A percentile compares a stretch with the other conserved stretches of the same genome.
Evolutionary conservation across 2,329 filamentous ascomycete genomes (phyloP).

Genomic region (Ploettnerulaceae sp.): DNA sequence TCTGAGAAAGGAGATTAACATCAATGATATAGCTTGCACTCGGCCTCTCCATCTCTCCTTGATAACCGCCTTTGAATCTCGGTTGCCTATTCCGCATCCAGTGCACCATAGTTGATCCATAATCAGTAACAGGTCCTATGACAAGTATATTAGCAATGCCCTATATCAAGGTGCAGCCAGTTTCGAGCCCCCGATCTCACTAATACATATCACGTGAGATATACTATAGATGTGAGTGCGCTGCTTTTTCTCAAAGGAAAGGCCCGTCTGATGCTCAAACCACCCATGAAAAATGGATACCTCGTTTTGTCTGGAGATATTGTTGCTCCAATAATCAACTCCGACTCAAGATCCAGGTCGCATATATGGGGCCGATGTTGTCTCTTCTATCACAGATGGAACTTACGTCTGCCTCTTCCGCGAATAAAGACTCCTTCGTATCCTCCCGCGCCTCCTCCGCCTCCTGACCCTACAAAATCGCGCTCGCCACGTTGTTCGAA

Average conservation of each 20-base stretch:
- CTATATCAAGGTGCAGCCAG: not conserved
- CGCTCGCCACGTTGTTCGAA: constrained; percentile 33
- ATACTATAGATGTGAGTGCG: too few species aligned
- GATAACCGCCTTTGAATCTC: constrained; percentile 65
- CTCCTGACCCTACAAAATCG: constrained; percentile 31
- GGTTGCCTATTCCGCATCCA: constrained; percentile 84
- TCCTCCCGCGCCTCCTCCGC: constrained; percentile 19
- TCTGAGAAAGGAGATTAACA: constrained; percentile 46
- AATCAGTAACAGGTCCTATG: constrained; percentile 84
- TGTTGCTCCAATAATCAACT: too few species aligned
- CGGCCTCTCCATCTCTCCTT: constrained; percentile 75
- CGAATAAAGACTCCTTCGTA: constrained; percentile 26
- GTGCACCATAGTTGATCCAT: constrained; percentile 82
- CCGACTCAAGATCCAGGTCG: not conserved
- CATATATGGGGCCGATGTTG: not conserved
- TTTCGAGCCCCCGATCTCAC: too few species aligned
- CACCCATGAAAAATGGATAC: not conserved
- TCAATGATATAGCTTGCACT: constrained; percentile 87
- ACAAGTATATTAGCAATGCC: constrained; percentile 10
- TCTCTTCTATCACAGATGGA: not conserved
- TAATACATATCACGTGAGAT: too few species aligned
- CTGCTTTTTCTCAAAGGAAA: not conserved
- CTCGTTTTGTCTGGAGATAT: too few species aligned
- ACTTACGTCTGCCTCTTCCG: constrained; percentile 34
- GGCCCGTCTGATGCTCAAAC: not conserved